Conservation (phyloP, 805 yeast genomes). For the Saccharomycopsis malanga region DNA sequence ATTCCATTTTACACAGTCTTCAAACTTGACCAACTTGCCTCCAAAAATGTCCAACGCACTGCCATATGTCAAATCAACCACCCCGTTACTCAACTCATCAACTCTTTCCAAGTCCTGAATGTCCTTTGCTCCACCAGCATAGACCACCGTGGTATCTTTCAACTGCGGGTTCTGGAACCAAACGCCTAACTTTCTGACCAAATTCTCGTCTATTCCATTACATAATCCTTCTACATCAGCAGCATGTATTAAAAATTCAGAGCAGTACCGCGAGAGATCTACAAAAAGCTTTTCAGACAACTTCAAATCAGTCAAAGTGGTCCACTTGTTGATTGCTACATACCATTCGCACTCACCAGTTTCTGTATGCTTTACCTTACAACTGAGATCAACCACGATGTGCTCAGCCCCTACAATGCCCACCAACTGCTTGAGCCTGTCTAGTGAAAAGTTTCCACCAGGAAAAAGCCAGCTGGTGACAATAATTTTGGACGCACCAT, state of each 20-base stretch:
- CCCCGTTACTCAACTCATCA: slow-evolving; percentile 59
- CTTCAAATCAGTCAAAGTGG: slow-evolving; percentile 64
- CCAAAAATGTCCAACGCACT: slow-evolving; percentile 94
- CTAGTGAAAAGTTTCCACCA: slow-evolving; percentile 43
- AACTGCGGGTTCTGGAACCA: slow-evolving; percentile 45
- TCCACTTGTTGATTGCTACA: slow-evolving; percentile 99
- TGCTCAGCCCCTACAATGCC: slow-evolving; percentile 50
- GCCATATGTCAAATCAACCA: slow-evolving; percentile 89
- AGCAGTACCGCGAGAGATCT: slow-evolving; percentile 55
- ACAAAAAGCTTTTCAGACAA: slow-evolving; percentile 48
- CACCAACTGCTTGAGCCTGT: slow-evolving; percentile 46
- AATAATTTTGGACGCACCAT: slow-evolving; percentile 80
- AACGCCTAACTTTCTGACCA: slow-evolving; percentile 64
- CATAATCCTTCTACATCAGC: slow-evolving; percentile 98
- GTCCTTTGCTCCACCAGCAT: slow-evolving; percentile 94
- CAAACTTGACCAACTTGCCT: slow-evolving; percentile 69
- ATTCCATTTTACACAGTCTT: slow-evolving; percentile 78
- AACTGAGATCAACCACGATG: slow-evolving; percentile 86
- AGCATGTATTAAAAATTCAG: slow-evolving; percentile 90
- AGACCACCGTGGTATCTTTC: slow-evolving; percentile 66
- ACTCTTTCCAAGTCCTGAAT: slow-evolving; percentile 65
- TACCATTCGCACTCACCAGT: slow-evolving; percentile 50
- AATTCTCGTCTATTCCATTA: slow-evolving; percentile 77
- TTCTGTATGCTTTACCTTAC: slow-evolving; percentile 40
- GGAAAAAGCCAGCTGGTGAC: slow-evolving; percentile 90